A percentile compares a stretch with the other conserved stretches of the same genome.
Conservation (phyloP, 345 rosid species). For the Syzygium aromaticum region DNA sequence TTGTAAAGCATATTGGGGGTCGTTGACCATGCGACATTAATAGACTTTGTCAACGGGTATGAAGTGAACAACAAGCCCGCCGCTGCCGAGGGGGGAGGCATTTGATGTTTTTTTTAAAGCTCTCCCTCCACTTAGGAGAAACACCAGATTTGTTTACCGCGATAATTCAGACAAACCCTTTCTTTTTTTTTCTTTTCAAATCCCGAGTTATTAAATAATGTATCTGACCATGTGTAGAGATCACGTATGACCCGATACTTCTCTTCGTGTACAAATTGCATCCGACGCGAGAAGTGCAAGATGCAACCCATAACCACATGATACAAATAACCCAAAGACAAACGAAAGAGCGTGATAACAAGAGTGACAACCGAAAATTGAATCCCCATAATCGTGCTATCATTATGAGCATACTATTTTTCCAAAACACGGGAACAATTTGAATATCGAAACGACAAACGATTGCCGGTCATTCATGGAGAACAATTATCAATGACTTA, state of each 20-base stretch:
- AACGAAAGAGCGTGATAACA: background rate
- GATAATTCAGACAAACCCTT: background rate
- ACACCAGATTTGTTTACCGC: background rate
- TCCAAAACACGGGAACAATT: background rate
- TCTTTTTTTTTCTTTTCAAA: background rate
- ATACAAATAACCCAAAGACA: background rate
- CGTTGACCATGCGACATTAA: background rate
- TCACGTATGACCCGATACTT: background rate
- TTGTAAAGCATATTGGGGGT: background rate
- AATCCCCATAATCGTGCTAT: background rate
- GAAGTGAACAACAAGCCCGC: background rate
- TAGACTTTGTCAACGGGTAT: background rate
- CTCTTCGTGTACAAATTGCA: background rate
- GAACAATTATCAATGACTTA: no score
- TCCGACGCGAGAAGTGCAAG: rapidly evolving
- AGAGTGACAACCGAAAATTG: background rate
- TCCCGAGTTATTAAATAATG: background rate
- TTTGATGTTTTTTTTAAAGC: background rate
- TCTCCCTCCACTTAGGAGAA: background rate
- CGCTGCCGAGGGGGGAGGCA: background rate
- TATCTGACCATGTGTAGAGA: background rate
- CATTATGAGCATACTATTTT: background rate
- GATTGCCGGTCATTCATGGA: background rate
- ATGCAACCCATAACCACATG: background rate
- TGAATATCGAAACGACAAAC: background rate